phyloP scores from a whole-genome alignment of 805 yeast species.

The Wickerhamiella qilinensis region DNA sequence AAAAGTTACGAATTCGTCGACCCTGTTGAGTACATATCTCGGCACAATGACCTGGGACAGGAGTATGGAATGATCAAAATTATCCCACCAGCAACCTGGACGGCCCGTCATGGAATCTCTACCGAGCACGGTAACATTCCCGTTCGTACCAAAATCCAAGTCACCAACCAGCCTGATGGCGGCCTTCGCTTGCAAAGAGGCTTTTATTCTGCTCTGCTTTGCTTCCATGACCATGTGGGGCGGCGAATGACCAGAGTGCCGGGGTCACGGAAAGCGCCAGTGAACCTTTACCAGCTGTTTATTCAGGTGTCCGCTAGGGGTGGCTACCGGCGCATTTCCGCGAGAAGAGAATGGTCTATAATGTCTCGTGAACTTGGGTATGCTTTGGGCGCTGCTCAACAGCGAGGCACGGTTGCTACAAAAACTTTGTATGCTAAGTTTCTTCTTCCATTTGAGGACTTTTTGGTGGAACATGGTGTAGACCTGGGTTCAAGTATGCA shows the following conservation, averaged over 20 bases:
- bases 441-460: slow-evolving; percentile 19
- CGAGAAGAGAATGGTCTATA: slow-evolving; percentile 64
- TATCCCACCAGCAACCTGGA: slow-evolving; percentile 39
- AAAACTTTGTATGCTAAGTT: slow-evolving; percentile 27
- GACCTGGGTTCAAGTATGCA: background rate
- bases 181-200: background rate
- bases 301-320: slow-evolving; percentile 47
- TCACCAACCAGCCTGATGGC: background rate
- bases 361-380: slow-evolving; percentile 70
- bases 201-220: slow-evolving; percentile 3
- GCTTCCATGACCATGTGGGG: slow-evolving; percentile 1
- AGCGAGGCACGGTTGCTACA: too few relatives aligned
- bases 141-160: slow-evolving; percentile 2
- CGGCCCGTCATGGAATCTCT: slow-evolving; percentile 25
- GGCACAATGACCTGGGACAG: slow-evolving; percentile 34
- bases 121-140: slow-evolving; percentile 18
- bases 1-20: slow-evolving; percentile 39
- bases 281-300: slow-evolving; percentile 47
- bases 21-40: slow-evolving; percentile 51
- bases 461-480: slow-evolving; percentile 20
- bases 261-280: slow-evolving; percentile 44
- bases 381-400: too few relatives aligned
- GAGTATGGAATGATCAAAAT: slow-evolving; percentile 63
- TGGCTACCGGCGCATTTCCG: slow-evolving; percentile 48
- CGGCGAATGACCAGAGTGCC: slow-evolving; percentile 32